A percentile compares a stretch with the other conserved stretches of the same genome.
Evolutionary conservation across 139 green algal genomes (phyloP).

Genomic region (Chlorella ohadii): DNA sequence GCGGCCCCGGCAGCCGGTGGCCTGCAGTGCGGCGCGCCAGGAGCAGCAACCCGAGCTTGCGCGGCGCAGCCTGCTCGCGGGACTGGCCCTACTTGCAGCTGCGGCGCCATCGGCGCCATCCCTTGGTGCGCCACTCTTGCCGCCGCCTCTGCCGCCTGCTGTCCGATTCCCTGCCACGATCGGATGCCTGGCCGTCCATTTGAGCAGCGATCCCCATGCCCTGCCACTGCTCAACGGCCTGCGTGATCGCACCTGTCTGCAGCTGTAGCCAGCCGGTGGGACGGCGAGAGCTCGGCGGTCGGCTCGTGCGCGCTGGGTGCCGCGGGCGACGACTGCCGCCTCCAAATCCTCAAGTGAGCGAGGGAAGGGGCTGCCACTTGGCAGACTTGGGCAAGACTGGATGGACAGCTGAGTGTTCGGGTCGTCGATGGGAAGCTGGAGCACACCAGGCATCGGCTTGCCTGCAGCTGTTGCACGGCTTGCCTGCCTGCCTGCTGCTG

Average conservation of each 20-base stretch:
- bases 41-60: neutral
- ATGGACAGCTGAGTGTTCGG: too few relatives aligned
- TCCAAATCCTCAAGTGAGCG: neutral
- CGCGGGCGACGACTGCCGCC: constrained; percentile 37
- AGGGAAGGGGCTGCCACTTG: neutral
- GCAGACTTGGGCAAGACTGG: too few relatives aligned
- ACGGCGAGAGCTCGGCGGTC: constrained; percentile 39
- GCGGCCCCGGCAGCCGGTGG: too few relatives aligned
- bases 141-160: neutral
- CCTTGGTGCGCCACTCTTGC: neutral
- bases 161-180: neutral
- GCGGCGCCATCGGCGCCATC: neutral
- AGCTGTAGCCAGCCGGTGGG: constrained; percentile 14
- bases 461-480: too few relatives aligned
- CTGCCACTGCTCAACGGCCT: too few relatives aligned
- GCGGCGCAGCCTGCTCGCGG: constrained; percentile 9
- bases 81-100: neutral
- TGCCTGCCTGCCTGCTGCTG: too few relatives aligned
- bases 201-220: neutral
- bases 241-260: neutral
- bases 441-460: too few relatives aligned
- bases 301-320: constrained; percentile 41
- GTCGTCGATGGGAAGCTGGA: too few relatives aligned
- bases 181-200: too few relatives aligned
- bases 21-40: neutral